Percentiles rank a stretch among this genome's conserved stretches.
Conservation (phyloP, 2,329 filamentous ascomycete genomes). For the Fusarium lateritium region DNA sequence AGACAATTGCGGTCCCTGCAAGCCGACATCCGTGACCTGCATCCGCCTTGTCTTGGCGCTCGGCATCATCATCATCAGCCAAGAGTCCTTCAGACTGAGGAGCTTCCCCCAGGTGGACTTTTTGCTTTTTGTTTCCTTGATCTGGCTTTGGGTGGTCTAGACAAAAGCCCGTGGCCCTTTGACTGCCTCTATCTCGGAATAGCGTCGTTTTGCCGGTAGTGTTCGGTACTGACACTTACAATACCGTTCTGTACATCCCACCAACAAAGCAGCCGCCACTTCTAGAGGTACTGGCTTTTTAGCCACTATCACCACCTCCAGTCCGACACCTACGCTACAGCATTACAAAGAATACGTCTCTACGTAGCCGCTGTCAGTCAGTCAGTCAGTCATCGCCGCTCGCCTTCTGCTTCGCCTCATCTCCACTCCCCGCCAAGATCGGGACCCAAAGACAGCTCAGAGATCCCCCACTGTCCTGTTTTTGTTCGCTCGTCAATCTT, state of each 20-base stretch:
- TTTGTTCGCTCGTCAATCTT: constrained; percentile 34
- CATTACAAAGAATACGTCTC: constrained; percentile 13
- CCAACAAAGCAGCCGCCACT: constrained; percentile 36
- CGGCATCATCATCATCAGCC: constrained; percentile 40
- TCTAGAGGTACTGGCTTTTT: constrained; percentile 23
- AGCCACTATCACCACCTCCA: constrained; percentile 36
- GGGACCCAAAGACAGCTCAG: constrained; percentile 33
- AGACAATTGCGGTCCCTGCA: constrained; percentile 28
- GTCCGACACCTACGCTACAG: constrained; percentile 10
- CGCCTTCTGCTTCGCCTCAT: constrained; percentile 38
- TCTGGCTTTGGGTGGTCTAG: constrained; percentile 6
- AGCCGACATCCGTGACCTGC: constrained; percentile 43
- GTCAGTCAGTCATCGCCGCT: constrained; percentile 6
- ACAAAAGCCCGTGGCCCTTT: constrained; percentile 3
- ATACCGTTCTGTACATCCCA: constrained; percentile 3
- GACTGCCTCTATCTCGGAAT: constrained; percentile 26
- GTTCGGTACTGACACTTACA: constrained; percentile 12
- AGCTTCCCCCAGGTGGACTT: not conserved
- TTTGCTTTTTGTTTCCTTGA: not conserved
- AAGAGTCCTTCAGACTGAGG: constrained; percentile 25
- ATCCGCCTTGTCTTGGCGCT: constrained; percentile 39
- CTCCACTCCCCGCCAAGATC: constrained; percentile 42
- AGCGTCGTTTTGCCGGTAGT: constrained; percentile 20
- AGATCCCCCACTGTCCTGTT: constrained; percentile 38
- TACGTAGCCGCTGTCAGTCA: not conserved